Evolutionary conservation across 768 basidiomycete species (phyloP), one percentile per base, ranked within the genome.

Genomic region (Termitomyces sp.): DNA sequence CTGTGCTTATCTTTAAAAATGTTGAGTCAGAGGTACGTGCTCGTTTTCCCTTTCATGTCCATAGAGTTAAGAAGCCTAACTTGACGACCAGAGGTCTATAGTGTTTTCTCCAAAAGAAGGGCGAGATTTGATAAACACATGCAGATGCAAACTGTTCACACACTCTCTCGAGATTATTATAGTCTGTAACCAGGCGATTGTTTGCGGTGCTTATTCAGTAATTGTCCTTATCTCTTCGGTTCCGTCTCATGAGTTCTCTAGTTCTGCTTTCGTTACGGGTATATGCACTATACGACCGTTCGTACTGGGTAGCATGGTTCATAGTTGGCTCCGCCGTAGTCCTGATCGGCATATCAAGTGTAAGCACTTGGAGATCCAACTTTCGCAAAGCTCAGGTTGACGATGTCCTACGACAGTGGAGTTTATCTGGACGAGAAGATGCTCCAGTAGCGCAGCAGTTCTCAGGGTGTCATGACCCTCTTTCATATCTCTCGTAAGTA

Each of bases 281-380:
- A 17, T 46, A 58, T 47, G 32, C 56, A n/a, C 15, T 52, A 2
- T 37, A 46, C 38, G 29, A 52, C n/a, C 29, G 48, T 36, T 63
- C 62, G 5, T 42, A n/a, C 25, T 49, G 62, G 29, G 25, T 63
- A 46, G 31, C 48, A 15, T 42, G 38, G 50, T 46, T 51, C n/a
- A 46, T 63, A 42, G 17, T 47, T 34, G 29, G 40, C 11, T 51
- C 48, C 17, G 62, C 54, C 20, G 42, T 43, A 20, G 11, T 56
- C 5, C 31, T 56, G n/a, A 56, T 45, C 11, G 11, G 55, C 42
- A 45, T 56, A 34, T 17, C 55, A 12, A 32, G 55, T 32, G 55
- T 56, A 45, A 43, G 55, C 11, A 32, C 32, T 7, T 25, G n/a
- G 3, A 25, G 12, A 38, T 40, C 8, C 3, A 20, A 5, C 34